Percentiles rank a stretch among this genome's conserved stretches.
Conservation (phyloP, 768 basidiomycete genomes). For the Termitomyces sp. region DNA sequence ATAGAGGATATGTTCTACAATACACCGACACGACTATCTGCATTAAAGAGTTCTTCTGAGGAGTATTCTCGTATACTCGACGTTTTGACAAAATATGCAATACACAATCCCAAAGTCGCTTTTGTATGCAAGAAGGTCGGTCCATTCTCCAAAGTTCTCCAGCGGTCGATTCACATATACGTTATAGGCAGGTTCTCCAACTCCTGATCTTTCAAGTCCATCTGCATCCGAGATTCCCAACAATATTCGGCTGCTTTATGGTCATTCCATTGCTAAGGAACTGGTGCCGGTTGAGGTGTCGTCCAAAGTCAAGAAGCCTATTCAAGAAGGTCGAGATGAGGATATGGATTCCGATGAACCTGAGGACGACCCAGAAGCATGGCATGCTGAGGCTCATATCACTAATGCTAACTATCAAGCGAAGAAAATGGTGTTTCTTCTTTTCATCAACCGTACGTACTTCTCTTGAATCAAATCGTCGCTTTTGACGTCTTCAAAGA, state of each 20-base stretch:
- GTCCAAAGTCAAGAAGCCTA: slow-evolving; percentile 18
- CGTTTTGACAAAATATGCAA: slow-evolving; percentile 87
- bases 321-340: slow-evolving; percentile 16
- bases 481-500: slow-evolving; percentile 38
- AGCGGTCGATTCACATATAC: background rate
- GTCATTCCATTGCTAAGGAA: slow-evolving; percentile 74
- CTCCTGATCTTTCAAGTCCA: slow-evolving; percentile 81
- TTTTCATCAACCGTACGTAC: slow-evolving; percentile 91
- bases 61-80: slow-evolving; percentile 91
- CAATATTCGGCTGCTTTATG: slow-evolving; percentile 78
- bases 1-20: slow-evolving; percentile 97
- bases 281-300: slow-evolving; percentile 44
- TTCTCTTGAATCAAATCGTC: background rate
- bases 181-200: slow-evolving; percentile 57
- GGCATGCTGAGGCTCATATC: slow-evolving; percentile 71
- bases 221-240: slow-evolving; percentile 56
- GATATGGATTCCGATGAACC: slow-evolving; percentile 24
- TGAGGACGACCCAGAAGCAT: slow-evolving; percentile 40
- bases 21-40: slow-evolving; percentile 79
- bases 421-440: slow-evolving; percentile 77
- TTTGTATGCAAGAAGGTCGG: slow-evolving; percentile 90
- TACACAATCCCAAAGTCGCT: slow-evolving; percentile 85
- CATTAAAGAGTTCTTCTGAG: slow-evolving; percentile 79
- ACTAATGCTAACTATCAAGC: slow-evolving; percentile 87
- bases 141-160: background rate